phyloP scores from a whole-genome alignment of 2,329 filamentous ascomycete genomes.

The Apiospora koreana region DNA sequence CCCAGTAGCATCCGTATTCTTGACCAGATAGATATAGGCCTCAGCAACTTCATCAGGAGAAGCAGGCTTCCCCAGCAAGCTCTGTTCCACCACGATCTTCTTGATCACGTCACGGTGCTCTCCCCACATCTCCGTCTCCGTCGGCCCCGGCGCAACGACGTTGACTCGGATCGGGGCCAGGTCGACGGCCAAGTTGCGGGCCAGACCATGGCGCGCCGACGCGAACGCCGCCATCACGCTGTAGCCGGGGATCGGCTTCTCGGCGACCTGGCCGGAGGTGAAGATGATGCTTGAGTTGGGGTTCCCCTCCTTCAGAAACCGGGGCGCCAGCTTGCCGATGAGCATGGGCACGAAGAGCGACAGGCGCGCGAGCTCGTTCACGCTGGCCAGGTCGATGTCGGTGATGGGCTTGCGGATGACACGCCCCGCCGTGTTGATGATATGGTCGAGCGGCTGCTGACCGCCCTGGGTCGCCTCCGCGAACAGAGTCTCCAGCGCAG shows the following conservation, averaged over 20 bases:
- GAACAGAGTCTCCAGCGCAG: conserved; percentile 48
- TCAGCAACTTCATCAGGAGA: conserved; percentile 43
- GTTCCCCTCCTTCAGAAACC: conserved; percentile 38
- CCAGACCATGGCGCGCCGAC: conserved; percentile 53
- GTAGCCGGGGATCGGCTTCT: conserved; percentile 55
- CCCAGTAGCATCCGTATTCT: conserved; percentile 40
- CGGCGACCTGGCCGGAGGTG: conserved; percentile 53
- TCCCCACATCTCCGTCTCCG: conserved; percentile 48
- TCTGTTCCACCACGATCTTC: conserved; percentile 19
- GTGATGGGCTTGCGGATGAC: conserved; percentile 38
- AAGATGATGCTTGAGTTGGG: conserved; percentile 52
- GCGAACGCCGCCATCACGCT: conserved; percentile 48
- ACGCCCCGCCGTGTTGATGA: conserved; percentile 59
- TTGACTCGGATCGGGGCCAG: conserved; percentile 66
- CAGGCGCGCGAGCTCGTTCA: conserved; percentile 46
- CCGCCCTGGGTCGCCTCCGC: conserved; percentile 29
- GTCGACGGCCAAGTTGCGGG: conserved; percentile 60
- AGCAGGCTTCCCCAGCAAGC: conserved; percentile 26
- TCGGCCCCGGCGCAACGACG: conserved; percentile 55
- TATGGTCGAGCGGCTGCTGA: conserved; percentile 49
- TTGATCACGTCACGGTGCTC: conserved; percentile 24
- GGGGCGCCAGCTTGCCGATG: conserved; percentile 49
- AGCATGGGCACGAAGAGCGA: conserved; percentile 53
- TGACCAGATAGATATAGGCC: conserved; percentile 45
- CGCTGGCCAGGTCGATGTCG: conserved; percentile 41